Evolutionary conservation across 768 basidiomycete genomes (phyloP), one percentile per base, ranked within the genome.

Genomic region (Leccinellum luteum): DNA sequence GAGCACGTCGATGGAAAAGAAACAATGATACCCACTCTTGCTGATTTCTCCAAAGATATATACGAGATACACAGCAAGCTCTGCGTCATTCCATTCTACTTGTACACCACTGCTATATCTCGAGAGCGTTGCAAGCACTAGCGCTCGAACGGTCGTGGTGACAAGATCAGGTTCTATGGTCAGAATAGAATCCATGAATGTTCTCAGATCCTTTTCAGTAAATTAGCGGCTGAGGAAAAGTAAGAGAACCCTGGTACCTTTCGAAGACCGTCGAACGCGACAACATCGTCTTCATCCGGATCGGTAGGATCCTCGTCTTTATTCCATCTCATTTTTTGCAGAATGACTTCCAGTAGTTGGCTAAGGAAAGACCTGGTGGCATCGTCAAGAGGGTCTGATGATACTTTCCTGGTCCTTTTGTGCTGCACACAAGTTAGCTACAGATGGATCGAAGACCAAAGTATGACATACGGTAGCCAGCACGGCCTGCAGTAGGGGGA

Each of bases 21-120:
- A 51, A 23, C 43, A 8, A 28, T 41, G 41, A 50, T 19, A 68
- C 87, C 52, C 57, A 94, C 95, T 84, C 78, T 93, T 96, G 72
- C 85, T 86, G 63, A 96, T 85, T 70, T 97, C 94, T 44, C 96
- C 96, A 65, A 92, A 98, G 32, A 96, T 90, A 68, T 86, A 98
- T 10, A 98, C 86, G 25, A 98, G 80, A 71, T 94, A 94, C n/a
- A 96, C 77, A 1, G 92, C 94, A 19, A 98, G 80, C 72, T 99
- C 97, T 3, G 90, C 92, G 61, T 95, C 89, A 64, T 93, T 86
- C 97, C 97, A 98, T 58, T 89, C 82, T 34, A 97, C 72, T 17
- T 78, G 69, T 0, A 81, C 72, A 0, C 89, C 85, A 58, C 76
- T 86, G 32, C 66, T 59, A 64, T 87, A 90, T 1, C 85, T 79